phyloP scores from a whole-genome alignment of 257 asterid species.

The Nicotiana tabacum region DNA sequence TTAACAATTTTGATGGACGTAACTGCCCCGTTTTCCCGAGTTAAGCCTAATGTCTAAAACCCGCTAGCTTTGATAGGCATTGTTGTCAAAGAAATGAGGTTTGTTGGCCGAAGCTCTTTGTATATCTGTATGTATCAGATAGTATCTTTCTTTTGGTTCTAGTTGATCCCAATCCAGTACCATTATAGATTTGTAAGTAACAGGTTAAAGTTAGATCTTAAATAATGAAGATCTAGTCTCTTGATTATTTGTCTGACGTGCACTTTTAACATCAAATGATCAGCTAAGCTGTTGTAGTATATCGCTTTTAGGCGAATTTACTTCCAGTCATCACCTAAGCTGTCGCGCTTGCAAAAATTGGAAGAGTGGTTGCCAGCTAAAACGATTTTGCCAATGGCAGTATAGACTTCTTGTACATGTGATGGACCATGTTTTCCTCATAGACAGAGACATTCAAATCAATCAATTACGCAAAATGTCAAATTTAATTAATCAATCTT shows the following conservation, averaged over 20 bases:
- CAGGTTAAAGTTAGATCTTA: not conserved
- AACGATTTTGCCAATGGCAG: not conserved
- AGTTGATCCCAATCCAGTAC: not conserved
- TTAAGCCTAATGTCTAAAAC: not conserved
- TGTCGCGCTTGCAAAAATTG: no score
- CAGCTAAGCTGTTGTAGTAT: not conserved
- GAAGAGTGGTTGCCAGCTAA: not conserved
- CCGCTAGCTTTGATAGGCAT: not conserved
- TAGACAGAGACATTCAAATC: not conserved
- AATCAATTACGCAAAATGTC: not conserved
- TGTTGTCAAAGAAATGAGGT: not conserved
- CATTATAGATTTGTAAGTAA: slow-evolving; percentile 1
- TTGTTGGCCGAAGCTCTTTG: not conserved
- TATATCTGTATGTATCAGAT: slow-evolving; percentile 3
- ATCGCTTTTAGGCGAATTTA: no score
- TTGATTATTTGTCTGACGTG: not conserved
- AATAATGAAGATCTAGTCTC: not conserved
- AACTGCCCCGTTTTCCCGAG: not conserved
- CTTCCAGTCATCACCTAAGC: no score
- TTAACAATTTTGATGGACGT: not conserved
- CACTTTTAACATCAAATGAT: not conserved
- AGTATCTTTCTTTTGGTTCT: not conserved
- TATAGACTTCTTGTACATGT: not conserved
- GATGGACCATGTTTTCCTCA: not conserved
- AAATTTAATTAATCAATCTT: not conserved